Base-by-base conservation (phyloP, 2,329 filamentous ascomycete species). In the Colletotrichum caudatum region DNA sequence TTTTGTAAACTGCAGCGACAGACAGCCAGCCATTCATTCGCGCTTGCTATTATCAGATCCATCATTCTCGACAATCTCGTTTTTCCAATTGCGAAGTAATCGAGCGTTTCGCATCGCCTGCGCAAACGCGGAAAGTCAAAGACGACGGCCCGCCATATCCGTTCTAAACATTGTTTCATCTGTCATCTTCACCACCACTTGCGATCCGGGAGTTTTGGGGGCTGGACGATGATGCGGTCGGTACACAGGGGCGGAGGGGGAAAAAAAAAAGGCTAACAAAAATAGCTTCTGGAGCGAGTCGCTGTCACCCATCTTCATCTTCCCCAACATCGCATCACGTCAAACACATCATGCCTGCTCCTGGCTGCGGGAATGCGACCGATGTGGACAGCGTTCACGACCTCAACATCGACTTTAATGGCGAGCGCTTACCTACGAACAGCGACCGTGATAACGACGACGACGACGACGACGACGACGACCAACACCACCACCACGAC, bases 281-380 rank as follows among this genome's bases (percentile, higher is more conserved):
- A 56, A 56, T 23, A 39, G 35, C n/a, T 23, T n/a, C 35, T 18
- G 16, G 20, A 39, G n/a, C 9, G 35, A 65, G 20, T 44, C 39
- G 16, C 18, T 18, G 23, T 50, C n/a, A 39, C 58, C 23, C 39
- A 35, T 63, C 51, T 64, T 46, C 39, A 35, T 63, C 51, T 64
- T 46, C 39, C 58, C 68, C 71, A 71, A 64, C 68, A 26, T 53
- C 16, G 9, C 71, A 48, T 71, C 39, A 29, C 44, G 33, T 62
- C 61, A 66, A 57, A 44, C 18, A 18, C 71, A 48, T 71, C 23
- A n/a, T 35, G n/a, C 41, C 12, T 44, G 33, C 29, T 26, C 26
- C 39, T 26, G 54, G 3, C 33, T 41, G 54, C n/a, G 29, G 20
- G 12, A n/a, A 23, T 46, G 23, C 44, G 18, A 9, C 18, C 33